Conservation (phyloP, 306 rosid species). For the Lathyrus tuberosus region DNA sequence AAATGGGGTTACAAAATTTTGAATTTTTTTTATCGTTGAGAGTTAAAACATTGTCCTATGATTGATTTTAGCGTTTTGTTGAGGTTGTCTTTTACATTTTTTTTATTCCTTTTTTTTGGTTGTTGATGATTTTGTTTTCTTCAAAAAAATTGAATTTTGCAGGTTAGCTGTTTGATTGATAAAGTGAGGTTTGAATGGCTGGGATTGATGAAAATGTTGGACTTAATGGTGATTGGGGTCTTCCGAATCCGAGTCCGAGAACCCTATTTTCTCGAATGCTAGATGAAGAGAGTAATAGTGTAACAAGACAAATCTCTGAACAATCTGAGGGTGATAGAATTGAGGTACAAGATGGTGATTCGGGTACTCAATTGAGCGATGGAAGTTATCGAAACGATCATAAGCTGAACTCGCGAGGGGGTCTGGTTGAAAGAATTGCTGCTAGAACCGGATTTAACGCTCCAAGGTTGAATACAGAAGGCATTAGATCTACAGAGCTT, state of each 20-base stretch:
- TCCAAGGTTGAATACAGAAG: slow-evolving; percentile 84
- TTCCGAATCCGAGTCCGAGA: slow-evolving; percentile 77
- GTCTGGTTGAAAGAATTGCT: slow-evolving; percentile 86
- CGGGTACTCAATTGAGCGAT: slow-evolving; percentile 44
- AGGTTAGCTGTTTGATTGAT: slow-evolving; percentile 33
- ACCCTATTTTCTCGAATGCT: slow-evolving; percentile 67
- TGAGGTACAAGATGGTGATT: slow-evolving; percentile 47
- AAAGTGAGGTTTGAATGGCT: slow-evolving; percentile 61
- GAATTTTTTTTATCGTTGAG: slow-evolving; percentile 20
- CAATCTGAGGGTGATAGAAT: slow-evolving; percentile 48
- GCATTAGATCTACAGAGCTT: slow-evolving; percentile 78
- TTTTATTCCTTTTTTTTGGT: neutral
- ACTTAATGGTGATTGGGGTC: slow-evolving; percentile 72
- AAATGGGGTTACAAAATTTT: neutral
- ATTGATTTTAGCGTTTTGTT: slow-evolving; percentile 29
- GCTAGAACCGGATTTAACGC: slow-evolving; percentile 97
- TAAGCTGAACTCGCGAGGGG: slow-evolving; percentile 56
- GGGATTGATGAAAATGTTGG: slow-evolving; percentile 79
- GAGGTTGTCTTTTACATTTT: slow-evolving; percentile 8
- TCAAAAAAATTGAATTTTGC: slow-evolving; percentile 42
- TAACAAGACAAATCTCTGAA: slow-evolving; percentile 51
- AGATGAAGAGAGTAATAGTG: slow-evolving; percentile 54
- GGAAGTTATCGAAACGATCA: slow-evolving; percentile 47
- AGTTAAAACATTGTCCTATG: slow-evolving; percentile 25
- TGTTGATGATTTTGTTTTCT: slow-evolving; percentile 13